phyloP scores from a whole-genome alignment of 1,284 basidiomycete species.

The Papiliotrema terrestris region DNA sequence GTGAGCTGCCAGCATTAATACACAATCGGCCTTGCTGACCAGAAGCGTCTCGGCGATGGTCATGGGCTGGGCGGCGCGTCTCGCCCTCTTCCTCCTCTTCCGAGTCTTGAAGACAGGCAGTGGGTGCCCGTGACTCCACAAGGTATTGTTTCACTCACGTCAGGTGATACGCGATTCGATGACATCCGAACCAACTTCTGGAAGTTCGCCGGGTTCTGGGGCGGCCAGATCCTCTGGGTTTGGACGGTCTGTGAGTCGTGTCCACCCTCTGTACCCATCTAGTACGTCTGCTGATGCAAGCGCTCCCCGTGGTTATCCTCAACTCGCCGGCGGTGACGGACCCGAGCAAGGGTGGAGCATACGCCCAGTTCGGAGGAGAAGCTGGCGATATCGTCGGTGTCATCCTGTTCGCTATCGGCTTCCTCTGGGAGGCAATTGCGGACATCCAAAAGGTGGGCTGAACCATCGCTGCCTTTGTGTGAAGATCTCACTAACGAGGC shows the following conservation, averaged over 20 bases:
- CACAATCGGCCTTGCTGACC: neutral
- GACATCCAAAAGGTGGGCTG: conserved; percentile 62
- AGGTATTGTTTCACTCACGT: too few species aligned
- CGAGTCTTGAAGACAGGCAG: conserved; percentile 64
- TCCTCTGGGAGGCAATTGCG: conserved; percentile 59
- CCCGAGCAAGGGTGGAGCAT: conserved; percentile 49
- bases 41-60: conserved; percentile 15
- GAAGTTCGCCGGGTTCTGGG: conserved; percentile 58
- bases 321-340: conserved; percentile 66
- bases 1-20: conserved; percentile 3
- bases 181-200: conserved; percentile 64
- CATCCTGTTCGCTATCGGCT: conserved; percentile 63
- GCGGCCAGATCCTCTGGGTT: conserved; percentile 53
- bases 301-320: conserved; percentile 61
- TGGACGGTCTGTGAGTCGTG: conserved; percentile 57
- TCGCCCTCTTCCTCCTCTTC: conserved; percentile 60
- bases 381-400: conserved; percentile 65
- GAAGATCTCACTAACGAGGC: neutral
- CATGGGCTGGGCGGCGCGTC: conserved; percentile 59
- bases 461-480: neutral
- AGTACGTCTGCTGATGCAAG: conserved; percentile 5
- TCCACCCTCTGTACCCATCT: neutral
- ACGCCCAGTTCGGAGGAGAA: conserved; percentile 58
- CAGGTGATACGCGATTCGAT: conserved; percentile 61
- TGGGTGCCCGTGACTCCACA: too few species aligned